Evolutionary conservation across 1,284 basidiomycete genomes (phyloP), one percentile per base, ranked within the genome.

Genomic region (Pseudozyma tsukubaensis): DNA sequence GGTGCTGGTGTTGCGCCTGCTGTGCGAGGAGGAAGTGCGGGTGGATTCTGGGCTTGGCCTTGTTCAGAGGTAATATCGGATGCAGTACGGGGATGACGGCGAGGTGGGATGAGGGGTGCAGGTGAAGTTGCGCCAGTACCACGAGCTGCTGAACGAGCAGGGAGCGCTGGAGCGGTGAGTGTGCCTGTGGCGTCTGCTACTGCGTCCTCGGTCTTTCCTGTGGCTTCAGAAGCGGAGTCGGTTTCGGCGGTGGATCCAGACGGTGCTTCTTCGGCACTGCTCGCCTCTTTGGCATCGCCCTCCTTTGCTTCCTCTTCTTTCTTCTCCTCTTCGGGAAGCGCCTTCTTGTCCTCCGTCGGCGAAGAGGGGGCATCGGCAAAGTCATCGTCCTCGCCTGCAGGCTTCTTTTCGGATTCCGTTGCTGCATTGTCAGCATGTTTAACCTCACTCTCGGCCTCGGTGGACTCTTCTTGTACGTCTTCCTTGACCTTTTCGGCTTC

Each of bases 341-440:
- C 35, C 9, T 43, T 42, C 55, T 70, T 59, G 37, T 55, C 39
- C 18, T 60, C 57, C 18, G 59, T 59, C 5, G 66, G 59, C 8
- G 67, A 64, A 3, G 64, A 64, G n/a, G 58, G 55, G n/a, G 68
- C 64, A 50, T 76, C 64, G 50, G 70, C 63, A 52, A 72, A 72
- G 47, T 67, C 65, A 42, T 72, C 70, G 9, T 76, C 58, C 3
- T 70, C 60, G 7, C 29, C 72, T 14, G 18, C 43, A 8, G 42
- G 19, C 50, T 63, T 59, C 39, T 57, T 56, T 42, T 62, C 59
- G 9, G 32, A 57, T 16, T 57, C 67, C 21, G 10, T 21, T 11
- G 44, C 11, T 7, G 54, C 24, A 12, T 50, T 35, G 9, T 37
- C 39, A 13, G 48, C 37, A 7, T 55, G 43, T 1, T 42, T 11